Base-by-base conservation (phyloP, 352 stramenopile genomes). In the Pythium sukuiense region DNA sequence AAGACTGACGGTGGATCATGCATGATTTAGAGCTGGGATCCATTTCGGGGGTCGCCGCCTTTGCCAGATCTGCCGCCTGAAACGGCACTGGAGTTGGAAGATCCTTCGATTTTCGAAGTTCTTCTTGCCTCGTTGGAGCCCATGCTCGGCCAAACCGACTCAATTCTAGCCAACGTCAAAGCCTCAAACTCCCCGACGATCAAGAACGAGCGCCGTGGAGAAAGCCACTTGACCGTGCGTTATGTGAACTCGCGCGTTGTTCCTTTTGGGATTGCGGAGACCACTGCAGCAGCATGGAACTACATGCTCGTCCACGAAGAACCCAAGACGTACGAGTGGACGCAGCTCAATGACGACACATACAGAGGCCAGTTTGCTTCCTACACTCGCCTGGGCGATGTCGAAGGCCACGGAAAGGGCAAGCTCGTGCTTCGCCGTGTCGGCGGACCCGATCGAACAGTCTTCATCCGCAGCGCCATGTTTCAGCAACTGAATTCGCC, bases 341-440 rank as follows among this genome's bases (percentile, higher is more conserved):
- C 11, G 30, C 16, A 29, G 14, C 39, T 35, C 14, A 26, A 29
- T 2, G 30, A 55, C 1, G 45, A 45, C 11, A 56, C 57, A 2
- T 63, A 55, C 29, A 16, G 16, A 14, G 41, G 43, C 12, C 43
- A 52, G 43, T 63, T 63, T 45, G 29, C 39, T 4, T 27, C 37
- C 3, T 56, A 63, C 45, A 48, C 33, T 33, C 43, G 54, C 1
- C 35, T 55, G n/a, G 41, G 27, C 27, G 39, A 55, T 8, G 32
- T 41, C 14, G 54, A 63, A 41, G 57, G 57, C 16, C 29, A 41
- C 11, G 45, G 11, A 0, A 49, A 50, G 13, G 57, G 26, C 29
- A 55, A 56, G 30, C 41, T 63, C 18, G 18, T 63, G n/a, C 43
- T 63, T 14, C 57, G 57, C 20, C 57, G 57, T 14, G 27, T 48